Evolutionary conservation across 371 early-diverging fungal genomes (phyloP).

Genomic region (Lichtheimia ramosa): DNA sequence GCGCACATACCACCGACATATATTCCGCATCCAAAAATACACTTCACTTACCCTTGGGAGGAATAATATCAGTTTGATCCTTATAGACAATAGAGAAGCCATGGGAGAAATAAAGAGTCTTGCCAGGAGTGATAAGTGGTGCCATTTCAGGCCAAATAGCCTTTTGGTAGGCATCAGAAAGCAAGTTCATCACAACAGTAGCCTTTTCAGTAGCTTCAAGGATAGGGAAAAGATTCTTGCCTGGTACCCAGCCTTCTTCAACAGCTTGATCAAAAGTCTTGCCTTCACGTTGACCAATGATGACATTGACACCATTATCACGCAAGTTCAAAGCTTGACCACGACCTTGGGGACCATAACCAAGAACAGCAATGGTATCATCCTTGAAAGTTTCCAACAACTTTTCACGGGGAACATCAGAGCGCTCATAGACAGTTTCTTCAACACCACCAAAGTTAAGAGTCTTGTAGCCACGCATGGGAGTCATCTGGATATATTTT

Average conservation of each 20-base stretch:
- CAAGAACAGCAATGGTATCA: slow-evolving; percentile 94
- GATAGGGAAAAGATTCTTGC: slow-evolving; percentile 93
- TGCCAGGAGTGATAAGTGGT: slow-evolving; percentile 91
- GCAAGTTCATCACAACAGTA: slow-evolving; percentile 92
- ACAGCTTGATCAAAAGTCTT: slow-evolving; percentile 91
- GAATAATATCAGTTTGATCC: slow-evolving; percentile 88
- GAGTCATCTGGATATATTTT: slow-evolving; percentile 22
- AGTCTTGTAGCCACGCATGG: slow-evolving; percentile 86
- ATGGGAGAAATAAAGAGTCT: slow-evolving; percentile 98
- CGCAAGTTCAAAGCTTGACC: slow-evolving; percentile 95
- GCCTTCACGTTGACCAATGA: slow-evolving; percentile 94
- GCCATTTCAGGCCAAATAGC: slow-evolving; percentile 90
- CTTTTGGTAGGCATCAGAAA: slow-evolving; percentile 96
- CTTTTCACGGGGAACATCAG: slow-evolving; percentile 92
- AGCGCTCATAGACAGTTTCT: slow-evolving; percentile 94
- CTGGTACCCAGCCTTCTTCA: slow-evolving; percentile 96
- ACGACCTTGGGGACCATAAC: slow-evolving; percentile 97
- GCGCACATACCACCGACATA: too few species aligned
- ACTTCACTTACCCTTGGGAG: slow-evolving; percentile 65
- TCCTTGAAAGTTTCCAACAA: slow-evolving; percentile 88
- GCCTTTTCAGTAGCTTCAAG: slow-evolving; percentile 91
- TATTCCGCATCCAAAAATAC: not conserved
- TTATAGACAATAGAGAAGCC: slow-evolving; percentile 95
- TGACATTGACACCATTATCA: slow-evolving; percentile 95
- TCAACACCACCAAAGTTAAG: slow-evolving; percentile 93